Base-by-base conservation (phyloP, 2,329 filamentous ascomycete species). In the Colletotrichum spinosum region DNA sequence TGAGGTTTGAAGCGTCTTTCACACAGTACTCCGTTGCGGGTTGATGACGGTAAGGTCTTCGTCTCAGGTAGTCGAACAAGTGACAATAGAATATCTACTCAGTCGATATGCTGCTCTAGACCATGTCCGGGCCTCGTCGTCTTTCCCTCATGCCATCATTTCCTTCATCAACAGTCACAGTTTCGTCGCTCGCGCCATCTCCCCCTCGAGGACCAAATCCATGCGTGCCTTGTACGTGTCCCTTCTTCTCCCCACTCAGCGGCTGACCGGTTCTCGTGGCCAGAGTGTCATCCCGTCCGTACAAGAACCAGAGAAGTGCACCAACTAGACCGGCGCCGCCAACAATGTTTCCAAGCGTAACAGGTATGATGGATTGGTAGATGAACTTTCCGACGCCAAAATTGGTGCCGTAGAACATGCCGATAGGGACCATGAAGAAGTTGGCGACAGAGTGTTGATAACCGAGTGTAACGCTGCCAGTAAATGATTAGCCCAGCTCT, bases 331-430 rank as follows among this genome's bases (percentile, higher is more conserved):
- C 45, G 11, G 52, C 52, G 2, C 52, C 52, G 2, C 52, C 52
- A 3, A 56, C 38, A 4, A 55, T 61, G 38, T 55, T 61, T 17
- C 58, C 58, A n/a, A 61, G 9, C 5, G 58, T 61, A n/a, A 56
- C 59, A 2, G 59, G 59, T 44, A 61, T 56, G 2, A 45, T 35
- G 5, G 52, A 56, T 25, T 51, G 59, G 15, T 45, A 56, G 15
- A 61, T 56, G 38, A 61, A 61, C 3, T 51, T 58, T 6, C 60
- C 60, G 2, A 57, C 53, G 4, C 59, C 53, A 9, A 62, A 39
- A 10, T 62, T 34, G 2, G 59, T 57, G 4, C 53, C 46, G 8
- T 62, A 52, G 38, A 62, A 62, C 53, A 57, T 57, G 3, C 48
- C 60, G 25, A 58, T 58, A 13, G 53, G 60, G 3, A 57, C 53